Evolutionary conservation across 345 rosid genomes (phyloP), one percentile per base, ranked within the genome.

Genomic region (Sisymbrium altissimum): DNA sequence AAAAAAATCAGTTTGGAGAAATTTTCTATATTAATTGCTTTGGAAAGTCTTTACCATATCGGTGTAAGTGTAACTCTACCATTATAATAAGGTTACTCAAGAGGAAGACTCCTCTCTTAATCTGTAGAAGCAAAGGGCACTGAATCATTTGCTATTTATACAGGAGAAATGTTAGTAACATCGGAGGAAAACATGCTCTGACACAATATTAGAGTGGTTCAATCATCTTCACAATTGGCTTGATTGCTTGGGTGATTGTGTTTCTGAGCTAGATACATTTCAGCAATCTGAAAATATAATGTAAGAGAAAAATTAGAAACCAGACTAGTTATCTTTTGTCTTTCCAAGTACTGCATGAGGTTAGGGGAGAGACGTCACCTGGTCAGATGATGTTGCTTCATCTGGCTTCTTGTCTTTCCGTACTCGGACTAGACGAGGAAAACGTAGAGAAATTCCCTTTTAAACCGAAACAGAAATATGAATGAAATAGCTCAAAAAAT

Each of bases 361-460:
- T 56, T 64, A 38, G 3, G 32, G 54, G 62, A 21, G 63, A 40
- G 39, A 52, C 46, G 73, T 81, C 67, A 95, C 97, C 97, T 87
- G 96, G 56, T 88, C 96, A 5, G 98, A 81, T 60, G 98, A 82
- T 66, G 97, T 77, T 50, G 96, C 96, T 46, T 84, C 81, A 82
- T 92, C 97, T 17, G 97, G 98, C 35, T 79, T 68, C 83, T 92
- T 92, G 62, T 95, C 99, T 76, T 84, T 88, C 27, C 97, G 80
- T 76, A 92, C 92, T 53, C 88, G 92, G 35, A 95, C 46, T 32
- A 95, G 79, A 14, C 96, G 94, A 25, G 99, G 96, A 83, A 92
- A 95, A 19, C 96, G 90, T 7, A 92, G 91, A 61, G 97, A 90
- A 49, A 92, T 85, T 9, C 99, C 97, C 96, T 91, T 67, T 70